These are phyloP conservation scores for Penicillium arizonense DNA, from an alignment of 495 filamentous ascomycete species.

Conservation along the genomic window DNA sequence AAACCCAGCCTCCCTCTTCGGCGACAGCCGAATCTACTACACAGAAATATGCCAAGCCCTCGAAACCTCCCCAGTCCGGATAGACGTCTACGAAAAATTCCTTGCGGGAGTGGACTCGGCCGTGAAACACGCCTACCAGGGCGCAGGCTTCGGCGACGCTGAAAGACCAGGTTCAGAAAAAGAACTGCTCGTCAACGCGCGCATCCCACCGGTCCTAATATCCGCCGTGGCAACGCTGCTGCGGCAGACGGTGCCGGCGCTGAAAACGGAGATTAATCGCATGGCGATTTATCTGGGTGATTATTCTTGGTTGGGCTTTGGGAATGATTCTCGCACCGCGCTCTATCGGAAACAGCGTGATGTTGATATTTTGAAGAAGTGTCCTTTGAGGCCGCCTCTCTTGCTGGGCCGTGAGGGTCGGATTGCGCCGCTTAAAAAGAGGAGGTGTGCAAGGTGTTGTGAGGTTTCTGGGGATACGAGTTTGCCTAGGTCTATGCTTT, in stretches of 20 bases:
- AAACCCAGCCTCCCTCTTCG: constrained; percentile 25
- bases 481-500: constrained; percentile 33
- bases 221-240: constrained; percentile 43
- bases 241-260: constrained; percentile 34
- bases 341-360: constrained; percentile 34
- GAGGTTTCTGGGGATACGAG: constrained; percentile 39
- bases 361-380: constrained; percentile 48
- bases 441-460: constrained; percentile 44
- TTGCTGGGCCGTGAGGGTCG: constrained; percentile 6
- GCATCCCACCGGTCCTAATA: constrained; percentile 44
- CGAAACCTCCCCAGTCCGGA: constrained; percentile 39
- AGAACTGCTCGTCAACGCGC: constrained; percentile 45
- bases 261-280: constrained; percentile 46
- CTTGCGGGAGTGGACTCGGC: constrained; percentile 46
- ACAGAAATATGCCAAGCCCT: constrained; percentile 42
- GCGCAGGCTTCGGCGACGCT: constrained; percentile 42
- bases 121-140: constrained; percentile 47
- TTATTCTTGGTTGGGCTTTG: constrained; percentile 50
- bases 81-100: constrained; percentile 50
- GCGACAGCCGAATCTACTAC: constrained; percentile 41
- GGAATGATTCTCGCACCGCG: constrained; percentile 36
- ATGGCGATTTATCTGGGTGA: constrained; percentile 49
- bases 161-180: constrained; percentile 48
- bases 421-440: constrained; percentile 11
- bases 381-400: constrained; percentile 23